Evolutionary conservation across 2,329 filamentous ascomycete genomes (phyloP).

Genomic region (Fusarium pilosicola): DNA sequence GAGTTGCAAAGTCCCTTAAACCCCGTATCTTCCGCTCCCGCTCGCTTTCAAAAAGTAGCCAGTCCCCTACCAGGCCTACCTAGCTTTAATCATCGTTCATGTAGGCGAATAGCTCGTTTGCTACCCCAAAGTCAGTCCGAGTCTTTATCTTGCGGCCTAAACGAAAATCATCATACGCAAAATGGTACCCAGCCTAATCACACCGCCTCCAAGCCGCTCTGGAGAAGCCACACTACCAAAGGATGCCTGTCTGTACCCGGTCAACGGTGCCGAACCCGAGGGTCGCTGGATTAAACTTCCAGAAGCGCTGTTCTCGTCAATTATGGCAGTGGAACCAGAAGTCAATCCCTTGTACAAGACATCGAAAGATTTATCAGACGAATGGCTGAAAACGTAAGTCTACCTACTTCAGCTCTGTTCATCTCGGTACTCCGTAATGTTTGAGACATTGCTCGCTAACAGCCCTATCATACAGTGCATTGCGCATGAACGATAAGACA

Average conservation of each 20-base stretch:
- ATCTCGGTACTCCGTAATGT: not conserved
- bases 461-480: not conserved
- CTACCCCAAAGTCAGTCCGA: not conserved
- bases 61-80: not conserved
- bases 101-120: not conserved
- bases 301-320: constrained; percentile 21
- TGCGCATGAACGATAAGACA: constrained; percentile 21
- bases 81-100: not conserved
- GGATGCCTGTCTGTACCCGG: constrained; percentile 1
- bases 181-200: constrained; percentile 21
- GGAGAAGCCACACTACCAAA: not conserved
- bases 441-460: constrained; percentile 6
- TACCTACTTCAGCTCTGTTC: not conserved
- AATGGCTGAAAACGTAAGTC: constrained; percentile 21
- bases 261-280: not conserved
- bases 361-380: constrained; percentile 16
- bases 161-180: not conserved
- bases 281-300: constrained; percentile 18
- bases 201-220: constrained; percentile 21
- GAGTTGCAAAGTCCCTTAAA: not conserved
- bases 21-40: not conserved
- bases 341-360: constrained; percentile 22
- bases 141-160: not conserved
- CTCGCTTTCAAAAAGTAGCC: not conserved
- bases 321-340: constrained; percentile 21